A percentile compares a stretch with the other conserved stretches of the same genome.
Evolutionary conservation across 257 asterid genomes (phyloP).

Genomic region (Ehretia macrophylla): DNA sequence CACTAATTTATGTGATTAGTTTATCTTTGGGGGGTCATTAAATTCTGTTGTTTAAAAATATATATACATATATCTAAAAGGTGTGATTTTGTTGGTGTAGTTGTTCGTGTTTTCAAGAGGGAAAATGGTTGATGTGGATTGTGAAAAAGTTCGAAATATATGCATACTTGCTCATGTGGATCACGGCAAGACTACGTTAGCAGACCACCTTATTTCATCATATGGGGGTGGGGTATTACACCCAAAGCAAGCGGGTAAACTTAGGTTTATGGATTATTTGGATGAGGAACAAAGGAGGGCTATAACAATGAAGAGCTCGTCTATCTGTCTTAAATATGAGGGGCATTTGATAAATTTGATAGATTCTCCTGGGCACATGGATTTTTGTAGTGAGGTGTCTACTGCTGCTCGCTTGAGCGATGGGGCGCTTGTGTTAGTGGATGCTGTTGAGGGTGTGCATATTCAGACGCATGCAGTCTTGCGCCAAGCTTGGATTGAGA

Average conservation of each 20-base stretch:
- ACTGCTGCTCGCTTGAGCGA: slow-evolving; percentile 97
- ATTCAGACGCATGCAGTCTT: slow-evolving; percentile 94
- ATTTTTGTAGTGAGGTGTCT: slow-evolving; percentile 95
- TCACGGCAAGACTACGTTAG: slow-evolving; percentile 95
- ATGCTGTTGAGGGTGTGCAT: slow-evolving; percentile 95
- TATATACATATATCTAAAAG: too few relatives aligned
- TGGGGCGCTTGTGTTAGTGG: slow-evolving; percentile 85
- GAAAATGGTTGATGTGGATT: slow-evolving; percentile 30
- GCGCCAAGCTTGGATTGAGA: slow-evolving; percentile 96
- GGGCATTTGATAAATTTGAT: slow-evolving; percentile 62
- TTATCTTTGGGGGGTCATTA: too few relatives aligned
- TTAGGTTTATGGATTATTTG: slow-evolving; percentile 90
- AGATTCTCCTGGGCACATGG: slow-evolving; percentile 99
- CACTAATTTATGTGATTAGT: too few relatives aligned
- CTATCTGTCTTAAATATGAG: slow-evolving; percentile 58
- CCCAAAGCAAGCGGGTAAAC: slow-evolving; percentile 95
- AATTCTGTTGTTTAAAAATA: too few relatives aligned
- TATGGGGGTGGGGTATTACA: slow-evolving; percentile 93
- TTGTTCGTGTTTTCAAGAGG: neutral
- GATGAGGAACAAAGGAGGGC: slow-evolving; percentile 98
- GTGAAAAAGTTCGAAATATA: slow-evolving; percentile 50
- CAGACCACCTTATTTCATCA: slow-evolving; percentile 86
- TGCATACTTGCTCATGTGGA: slow-evolving; percentile 98
- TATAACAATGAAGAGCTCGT: slow-evolving; percentile 95
- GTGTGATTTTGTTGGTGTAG: neutral